phyloP scores from a whole-genome alignment of 2,329 filamentous ascomycete species.

The Emmonsia crescens region DNA sequence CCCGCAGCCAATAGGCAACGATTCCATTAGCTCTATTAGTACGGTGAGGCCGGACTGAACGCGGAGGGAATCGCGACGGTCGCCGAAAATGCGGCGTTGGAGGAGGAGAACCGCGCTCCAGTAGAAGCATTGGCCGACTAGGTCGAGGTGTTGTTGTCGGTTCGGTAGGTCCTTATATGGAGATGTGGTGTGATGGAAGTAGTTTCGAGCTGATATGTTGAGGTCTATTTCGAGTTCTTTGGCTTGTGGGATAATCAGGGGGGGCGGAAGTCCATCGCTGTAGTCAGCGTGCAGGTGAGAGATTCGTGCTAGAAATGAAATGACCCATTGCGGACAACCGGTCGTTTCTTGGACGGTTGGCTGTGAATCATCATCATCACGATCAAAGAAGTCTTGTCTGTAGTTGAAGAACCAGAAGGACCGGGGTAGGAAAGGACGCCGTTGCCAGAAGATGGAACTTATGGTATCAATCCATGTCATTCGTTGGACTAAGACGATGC shows the following conservation, averaged over 20 bases:
- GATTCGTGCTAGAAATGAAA: neutral
- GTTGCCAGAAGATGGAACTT: constrained; percentile 2
- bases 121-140: constrained; percentile 3
- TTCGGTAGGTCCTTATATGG: neutral
- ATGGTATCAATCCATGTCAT: constrained; percentile 2
- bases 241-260: neutral
- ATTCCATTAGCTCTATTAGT: constrained; percentile 1
- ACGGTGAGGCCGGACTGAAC: neutral
- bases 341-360: constrained; percentile 3
- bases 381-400: neutral
- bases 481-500: neutral
- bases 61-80: neutral
- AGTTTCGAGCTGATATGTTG: neutral
- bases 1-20: constrained; percentile 1
- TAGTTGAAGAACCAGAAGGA: constrained; percentile 1
- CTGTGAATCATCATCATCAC: neutral
- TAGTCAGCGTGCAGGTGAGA: neutral
- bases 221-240: constrained; percentile 1
- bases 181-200: neutral
- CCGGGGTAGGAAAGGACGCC: neutral
- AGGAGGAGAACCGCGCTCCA: constrained; percentile 1
- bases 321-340: constrained; percentile 3
- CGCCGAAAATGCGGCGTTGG: neutral
- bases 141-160: neutral
- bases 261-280: neutral